phyloP scores from a whole-genome alignment of 2,329 filamentous ascomycete species.

The Talaromyces verruculosus region DNA sequence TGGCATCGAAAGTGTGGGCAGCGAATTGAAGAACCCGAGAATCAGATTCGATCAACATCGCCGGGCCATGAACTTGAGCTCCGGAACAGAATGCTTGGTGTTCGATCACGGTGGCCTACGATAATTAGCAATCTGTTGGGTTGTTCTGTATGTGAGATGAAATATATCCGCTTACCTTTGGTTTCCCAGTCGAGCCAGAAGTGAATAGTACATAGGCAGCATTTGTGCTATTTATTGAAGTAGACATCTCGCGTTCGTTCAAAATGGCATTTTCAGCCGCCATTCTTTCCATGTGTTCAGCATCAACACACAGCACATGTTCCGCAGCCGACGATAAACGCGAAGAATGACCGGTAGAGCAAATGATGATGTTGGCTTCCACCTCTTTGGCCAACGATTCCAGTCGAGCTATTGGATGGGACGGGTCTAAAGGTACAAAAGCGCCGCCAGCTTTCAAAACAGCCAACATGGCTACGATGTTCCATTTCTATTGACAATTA shows the following conservation, averaged over 20 bases:
- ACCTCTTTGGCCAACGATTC: constrained; percentile 10
- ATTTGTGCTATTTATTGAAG: constrained; percentile 29
- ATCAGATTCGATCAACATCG: constrained; percentile 51
- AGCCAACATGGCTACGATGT: constrained; percentile 24
- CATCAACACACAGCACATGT: constrained; percentile 21
- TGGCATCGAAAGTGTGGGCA: constrained; percentile 56
- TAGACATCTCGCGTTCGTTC: not conserved
- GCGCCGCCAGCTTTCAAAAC: constrained; percentile 26
- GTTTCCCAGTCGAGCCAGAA: constrained; percentile 53
- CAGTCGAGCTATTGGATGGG: constrained; percentile 19
- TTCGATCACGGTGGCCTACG: constrained; percentile 60
- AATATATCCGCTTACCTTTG: constrained; percentile 56
- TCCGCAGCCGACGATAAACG: constrained; percentile 7
- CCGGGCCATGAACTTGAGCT: constrained; percentile 53
- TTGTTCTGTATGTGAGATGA: constrained; percentile 52
- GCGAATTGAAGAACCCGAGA: constrained; percentile 62
- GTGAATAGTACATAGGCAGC: constrained; percentile 63
- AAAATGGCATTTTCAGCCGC: not conserved
- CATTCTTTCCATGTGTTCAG: constrained; percentile 5
- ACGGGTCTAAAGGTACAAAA: constrained; percentile 21
- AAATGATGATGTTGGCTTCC: constrained; percentile 6
- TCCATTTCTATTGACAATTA: constrained; percentile 22
- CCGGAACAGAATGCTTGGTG: constrained; percentile 60
- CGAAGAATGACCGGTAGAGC: constrained; percentile 10
- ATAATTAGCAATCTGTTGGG: constrained; percentile 54